Conservation (phyloP, 73 alveolate species). For the Durusdinium trenchii region DNA sequence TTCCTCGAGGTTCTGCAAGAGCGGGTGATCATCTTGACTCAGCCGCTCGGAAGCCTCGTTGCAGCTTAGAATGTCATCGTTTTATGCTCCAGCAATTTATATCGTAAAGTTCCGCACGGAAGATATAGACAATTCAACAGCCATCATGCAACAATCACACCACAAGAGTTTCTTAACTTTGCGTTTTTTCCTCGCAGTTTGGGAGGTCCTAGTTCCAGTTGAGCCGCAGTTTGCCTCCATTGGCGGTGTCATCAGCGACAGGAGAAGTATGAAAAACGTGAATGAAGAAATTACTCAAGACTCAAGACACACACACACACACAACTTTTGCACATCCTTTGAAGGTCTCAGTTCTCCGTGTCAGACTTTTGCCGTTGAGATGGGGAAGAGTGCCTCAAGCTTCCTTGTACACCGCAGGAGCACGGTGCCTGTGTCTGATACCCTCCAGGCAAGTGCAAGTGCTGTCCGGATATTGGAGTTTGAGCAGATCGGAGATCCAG, state of each 20-base stretch:
- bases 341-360: background rate
- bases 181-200: too few species aligned
- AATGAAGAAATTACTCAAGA: too few species aligned
- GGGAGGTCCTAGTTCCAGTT: conserved; percentile 48
- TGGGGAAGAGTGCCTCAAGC: background rate
- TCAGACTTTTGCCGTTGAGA: background rate
- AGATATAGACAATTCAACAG: too few species aligned
- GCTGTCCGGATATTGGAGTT: background rate
- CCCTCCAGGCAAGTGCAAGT: conserved; percentile 51
- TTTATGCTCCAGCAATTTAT: too few species aligned
- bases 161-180: too few species aligned
- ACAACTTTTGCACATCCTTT: background rate
- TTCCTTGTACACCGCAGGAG: conserved; percentile 13
- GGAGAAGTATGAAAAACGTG: background rate
- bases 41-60: background rate
- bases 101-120: too few species aligned
- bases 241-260: conserved; percentile 77
- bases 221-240: conserved; percentile 79
- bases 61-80: too few species aligned
- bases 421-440: conserved; percentile 71
- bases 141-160: too few species aligned
- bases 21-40: conserved; percentile 44
- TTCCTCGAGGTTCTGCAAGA: conserved; percentile 14
- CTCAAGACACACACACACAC: too few species aligned
- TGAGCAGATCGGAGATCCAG: background rate